Conservation (phyloP, 805 yeast species). For the Hemisphaericaspora nanyangensis region DNA sequence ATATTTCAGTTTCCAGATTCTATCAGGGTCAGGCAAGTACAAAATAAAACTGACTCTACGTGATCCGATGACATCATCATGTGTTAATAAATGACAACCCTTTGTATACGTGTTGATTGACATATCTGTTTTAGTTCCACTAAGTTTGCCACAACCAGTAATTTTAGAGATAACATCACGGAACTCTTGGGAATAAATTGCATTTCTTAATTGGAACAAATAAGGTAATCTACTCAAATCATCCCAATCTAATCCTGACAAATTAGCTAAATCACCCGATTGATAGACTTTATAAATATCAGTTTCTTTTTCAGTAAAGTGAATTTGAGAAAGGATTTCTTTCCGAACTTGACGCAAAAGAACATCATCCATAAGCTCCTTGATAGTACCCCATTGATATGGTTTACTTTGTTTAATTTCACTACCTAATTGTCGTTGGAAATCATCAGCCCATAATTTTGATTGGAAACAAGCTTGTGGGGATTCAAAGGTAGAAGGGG, state of each 20-base stretch:
- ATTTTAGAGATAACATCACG: constrained; percentile 72
- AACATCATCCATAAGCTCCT: constrained; percentile 68
- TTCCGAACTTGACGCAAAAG: constrained; percentile 74
- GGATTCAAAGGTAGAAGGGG: not conserved
- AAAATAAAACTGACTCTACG: constrained; percentile 89
- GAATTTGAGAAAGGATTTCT: constrained; percentile 79
- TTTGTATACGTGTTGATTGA: constrained; percentile 86
- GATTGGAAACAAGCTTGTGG: constrained; percentile 30
- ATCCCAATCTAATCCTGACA: constrained; percentile 76
- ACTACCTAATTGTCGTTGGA: constrained; percentile 35
- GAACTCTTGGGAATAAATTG: constrained; percentile 81
- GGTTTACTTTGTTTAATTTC: constrained; percentile 62
- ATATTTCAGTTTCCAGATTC: constrained; percentile 82
- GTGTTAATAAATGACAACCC: constrained; percentile 91
- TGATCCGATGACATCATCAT: constrained; percentile 97
- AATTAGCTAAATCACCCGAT: constrained; percentile 87
- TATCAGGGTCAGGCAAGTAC: constrained; percentile 89
- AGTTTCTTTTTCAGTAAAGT: constrained; percentile 92
- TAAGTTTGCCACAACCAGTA: constrained; percentile 83
- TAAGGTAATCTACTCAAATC: constrained; percentile 74
- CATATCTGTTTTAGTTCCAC: constrained; percentile 91
- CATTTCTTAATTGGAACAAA: constrained; percentile 74
- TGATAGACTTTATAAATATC: constrained; percentile 92
- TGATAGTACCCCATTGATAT: constrained; percentile 85
- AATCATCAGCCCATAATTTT: constrained; percentile 44